These are phyloP conservation scores for Fusarium pseudonygamai DNA, from an alignment of 2,329 filamentous ascomycete genomes.

Conservation along the genomic window DNA sequence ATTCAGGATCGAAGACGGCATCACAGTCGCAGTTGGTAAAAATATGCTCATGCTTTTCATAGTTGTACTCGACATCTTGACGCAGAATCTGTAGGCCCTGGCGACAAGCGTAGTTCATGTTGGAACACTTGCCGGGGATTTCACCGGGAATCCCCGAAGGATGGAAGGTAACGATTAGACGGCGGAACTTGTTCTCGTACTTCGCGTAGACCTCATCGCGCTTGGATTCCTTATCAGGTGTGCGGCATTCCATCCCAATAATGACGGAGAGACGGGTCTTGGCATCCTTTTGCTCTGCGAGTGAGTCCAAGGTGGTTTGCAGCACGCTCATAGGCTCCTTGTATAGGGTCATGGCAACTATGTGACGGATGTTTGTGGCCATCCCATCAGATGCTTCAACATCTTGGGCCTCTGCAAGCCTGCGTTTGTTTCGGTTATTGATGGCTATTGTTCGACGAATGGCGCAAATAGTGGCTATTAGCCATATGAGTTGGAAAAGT, in stretches of 20 bases:
- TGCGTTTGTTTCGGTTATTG: slow-evolving; percentile 13
- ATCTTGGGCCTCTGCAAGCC: slow-evolving; percentile 6
- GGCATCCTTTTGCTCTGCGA: slow-evolving; percentile 13
- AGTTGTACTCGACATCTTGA: slow-evolving; percentile 29
- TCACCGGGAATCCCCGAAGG: slow-evolving; percentile 15
- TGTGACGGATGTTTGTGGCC: slow-evolving; percentile 18
- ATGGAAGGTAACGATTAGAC: slow-evolving; percentile 26
- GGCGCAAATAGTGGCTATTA: slow-evolving; percentile 26
- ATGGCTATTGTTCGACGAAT: slow-evolving; percentile 31
- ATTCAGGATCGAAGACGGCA: slow-evolving; percentile 36
- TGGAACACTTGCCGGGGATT: slow-evolving; percentile 27
- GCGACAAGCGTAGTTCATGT: slow-evolving; percentile 33
- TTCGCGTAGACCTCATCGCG: slow-evolving; percentile 19
- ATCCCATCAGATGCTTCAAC: background rate
- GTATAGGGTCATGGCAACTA: slow-evolving; percentile 30
- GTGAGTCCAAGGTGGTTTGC: slow-evolving; percentile 24
- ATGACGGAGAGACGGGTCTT: slow-evolving; percentile 12
- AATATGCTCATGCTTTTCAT: slow-evolving; percentile 34
- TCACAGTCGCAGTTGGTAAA: slow-evolving; percentile 41
- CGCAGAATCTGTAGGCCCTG: slow-evolving; percentile 24
- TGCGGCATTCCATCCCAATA: slow-evolving; percentile 24
- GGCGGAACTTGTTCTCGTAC: slow-evolving; percentile 21
- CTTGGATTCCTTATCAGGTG: slow-evolving; percentile 22
- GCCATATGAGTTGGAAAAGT: slow-evolving; percentile 29
- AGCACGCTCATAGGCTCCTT: slow-evolving; percentile 30